These are phyloP conservation scores for Dichomitus squalens DNA, from an alignment of 1,284 basidiomycete species.

Conservation along the genomic window DNA sequence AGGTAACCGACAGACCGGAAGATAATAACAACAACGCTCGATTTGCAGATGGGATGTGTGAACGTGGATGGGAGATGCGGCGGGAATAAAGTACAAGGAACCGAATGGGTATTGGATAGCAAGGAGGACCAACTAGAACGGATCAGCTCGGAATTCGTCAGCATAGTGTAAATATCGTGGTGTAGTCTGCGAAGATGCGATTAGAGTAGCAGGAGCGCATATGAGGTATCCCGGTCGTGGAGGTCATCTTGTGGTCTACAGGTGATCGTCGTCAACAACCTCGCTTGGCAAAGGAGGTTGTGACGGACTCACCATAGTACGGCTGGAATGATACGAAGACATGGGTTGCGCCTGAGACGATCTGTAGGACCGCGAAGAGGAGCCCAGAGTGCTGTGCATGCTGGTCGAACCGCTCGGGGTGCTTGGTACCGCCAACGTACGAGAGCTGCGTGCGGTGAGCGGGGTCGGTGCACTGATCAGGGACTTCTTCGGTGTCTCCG, in stretches of 20 bases:
- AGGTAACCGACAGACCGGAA: constrained; percentile 19
- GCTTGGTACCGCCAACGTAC: constrained; percentile 54
- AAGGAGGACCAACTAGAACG: constrained; percentile 28
- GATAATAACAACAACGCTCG: constrained; percentile 27
- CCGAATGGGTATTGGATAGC: constrained; percentile 32
- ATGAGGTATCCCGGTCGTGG: constrained; percentile 22
- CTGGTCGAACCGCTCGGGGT: constrained; percentile 56
- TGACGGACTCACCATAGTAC: constrained; percentile 37
- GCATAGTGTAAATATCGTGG: constrained; percentile 28
- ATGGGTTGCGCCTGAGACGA: constrained; percentile 43
- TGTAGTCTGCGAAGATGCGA: constrained; percentile 23
- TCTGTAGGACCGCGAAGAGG: constrained; percentile 42
- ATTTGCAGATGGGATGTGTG: constrained; percentile 18
- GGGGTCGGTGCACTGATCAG: constrained; percentile 85
- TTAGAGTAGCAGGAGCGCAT: constrained; percentile 27
- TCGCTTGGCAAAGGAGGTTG: background rate
- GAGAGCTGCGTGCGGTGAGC: constrained; percentile 69
- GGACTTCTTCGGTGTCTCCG: constrained; percentile 84
- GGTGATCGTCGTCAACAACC: background rate
- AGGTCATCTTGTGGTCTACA: constrained; percentile 31
- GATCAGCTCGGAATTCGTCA: constrained; percentile 33
- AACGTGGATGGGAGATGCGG: constrained; percentile 28
- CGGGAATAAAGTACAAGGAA: constrained; percentile 31
- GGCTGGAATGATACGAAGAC: constrained; percentile 45
- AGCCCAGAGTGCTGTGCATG: constrained; percentile 36